Percentiles rank a stretch among this genome's conserved stretches.
phyloP scores from a whole-genome alignment of 176 grass and related monocot species.

The Musa itinerans region DNA sequence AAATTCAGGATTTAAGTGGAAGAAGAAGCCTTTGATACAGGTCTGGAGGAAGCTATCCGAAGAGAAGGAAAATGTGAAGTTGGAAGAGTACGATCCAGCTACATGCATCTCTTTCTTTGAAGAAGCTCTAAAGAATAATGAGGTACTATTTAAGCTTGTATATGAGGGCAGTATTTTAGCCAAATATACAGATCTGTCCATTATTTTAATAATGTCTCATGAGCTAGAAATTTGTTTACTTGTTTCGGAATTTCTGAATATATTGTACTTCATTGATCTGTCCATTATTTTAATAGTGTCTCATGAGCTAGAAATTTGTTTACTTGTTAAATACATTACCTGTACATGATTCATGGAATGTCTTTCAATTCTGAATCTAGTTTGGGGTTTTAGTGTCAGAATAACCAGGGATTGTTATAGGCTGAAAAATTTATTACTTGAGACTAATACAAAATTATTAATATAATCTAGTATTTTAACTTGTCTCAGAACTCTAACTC shows the following conservation, averaged over 20 bases:
- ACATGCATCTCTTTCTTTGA: constrained; percentile 72
- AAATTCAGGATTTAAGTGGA: constrained; percentile 71
- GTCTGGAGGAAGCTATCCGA: constrained; percentile 71
- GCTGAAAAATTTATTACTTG: too few species aligned
- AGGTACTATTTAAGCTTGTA: constrained; percentile 35
- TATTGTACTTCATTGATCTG: neutral
- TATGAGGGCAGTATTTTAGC: neutral
- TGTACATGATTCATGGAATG: too few species aligned
- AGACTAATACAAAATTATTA: too few species aligned
- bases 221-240: neutral
- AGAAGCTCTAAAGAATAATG: constrained; percentile 81
- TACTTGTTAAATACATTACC: too few species aligned
- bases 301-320: neutral
- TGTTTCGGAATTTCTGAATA: neutral
- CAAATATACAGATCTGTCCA: neutral
- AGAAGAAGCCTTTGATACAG: constrained; percentile 49
- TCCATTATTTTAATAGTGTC: neutral
- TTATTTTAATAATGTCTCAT: neutral
- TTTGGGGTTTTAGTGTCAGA: too few species aligned
- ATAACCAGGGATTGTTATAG: too few species aligned
- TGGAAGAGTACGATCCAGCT: constrained; percentile 49
- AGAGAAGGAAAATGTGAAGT: constrained; percentile 37
- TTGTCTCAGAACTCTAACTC: too few species aligned
- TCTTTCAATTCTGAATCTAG: too few species aligned
- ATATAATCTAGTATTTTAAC: too few species aligned